Percentiles rank a stretch among this genome's conserved stretches.
Evolutionary conservation across 495 filamentous ascomycete species (phyloP).

Genomic region (Saxispiralis lemnorum): DNA sequence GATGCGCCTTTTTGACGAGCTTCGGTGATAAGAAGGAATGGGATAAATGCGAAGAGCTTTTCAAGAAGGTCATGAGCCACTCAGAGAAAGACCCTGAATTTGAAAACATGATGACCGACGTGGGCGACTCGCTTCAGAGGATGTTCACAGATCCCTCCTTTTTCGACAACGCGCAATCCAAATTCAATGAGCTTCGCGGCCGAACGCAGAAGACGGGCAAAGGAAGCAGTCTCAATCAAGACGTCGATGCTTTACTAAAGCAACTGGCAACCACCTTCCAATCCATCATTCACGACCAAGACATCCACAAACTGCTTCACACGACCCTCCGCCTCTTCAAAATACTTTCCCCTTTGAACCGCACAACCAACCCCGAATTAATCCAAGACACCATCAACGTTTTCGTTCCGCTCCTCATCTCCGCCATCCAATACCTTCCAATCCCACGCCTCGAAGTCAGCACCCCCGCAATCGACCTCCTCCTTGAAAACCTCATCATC

Average conservation of each 20-base stretch:
- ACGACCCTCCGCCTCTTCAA: conserved; percentile 46
- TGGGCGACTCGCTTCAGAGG: conserved; percentile 55
- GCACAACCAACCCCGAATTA: conserved; percentile 46
- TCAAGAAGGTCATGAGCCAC: conserved; percentile 55
- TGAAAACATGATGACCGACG: conserved; percentile 52
- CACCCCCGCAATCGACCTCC: conserved; percentile 62
- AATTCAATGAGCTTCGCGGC: conserved; percentile 50
- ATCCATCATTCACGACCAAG: conserved; percentile 49
- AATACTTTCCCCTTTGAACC: conserved; percentile 43
- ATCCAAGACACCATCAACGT: conserved; percentile 57
- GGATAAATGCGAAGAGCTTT: conserved; percentile 48
- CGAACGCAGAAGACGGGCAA: conserved; percentile 45
- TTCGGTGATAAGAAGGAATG: conserved; percentile 63
- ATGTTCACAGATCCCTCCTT: conserved; percentile 77
- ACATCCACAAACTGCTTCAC: conserved; percentile 46
- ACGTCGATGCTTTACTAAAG: conserved; percentile 53
- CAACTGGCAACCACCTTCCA: conserved; percentile 51
- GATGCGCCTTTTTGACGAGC: conserved; percentile 57
- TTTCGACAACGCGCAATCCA: conserved; percentile 52
- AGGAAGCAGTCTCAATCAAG: conserved; percentile 48
- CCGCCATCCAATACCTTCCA: conserved; percentile 65
- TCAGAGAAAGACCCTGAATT: conserved; percentile 66
- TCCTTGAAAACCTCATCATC: conserved; percentile 78
- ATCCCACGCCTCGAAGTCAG: conserved; percentile 76
- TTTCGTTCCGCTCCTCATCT: conserved; percentile 61